A percentile compares a stretch with the other conserved stretches of the same genome.
Evolutionary conservation across 805 yeast species (phyloP).

Genomic region (Hanseniaspora vineae): DNA sequence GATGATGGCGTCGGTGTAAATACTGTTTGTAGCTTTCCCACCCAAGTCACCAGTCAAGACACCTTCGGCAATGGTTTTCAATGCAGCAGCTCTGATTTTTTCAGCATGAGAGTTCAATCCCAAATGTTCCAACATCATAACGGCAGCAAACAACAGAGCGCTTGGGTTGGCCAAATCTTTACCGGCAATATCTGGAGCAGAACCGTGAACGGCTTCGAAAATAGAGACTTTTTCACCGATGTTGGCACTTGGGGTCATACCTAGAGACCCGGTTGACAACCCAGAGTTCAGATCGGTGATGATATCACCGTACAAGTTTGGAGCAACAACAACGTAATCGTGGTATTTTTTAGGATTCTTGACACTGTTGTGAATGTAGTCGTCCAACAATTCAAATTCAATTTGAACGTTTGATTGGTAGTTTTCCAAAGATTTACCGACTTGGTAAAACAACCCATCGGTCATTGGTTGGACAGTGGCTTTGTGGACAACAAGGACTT

Average conservation of each 20-base stretch:
- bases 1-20: conserved; percentile 88
- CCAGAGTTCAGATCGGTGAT: conserved; percentile 97
- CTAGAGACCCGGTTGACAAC: conserved; percentile 88
- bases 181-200: conserved; percentile 99
- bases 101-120: conserved; percentile 70
- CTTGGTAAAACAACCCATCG: conserved; percentile 90
- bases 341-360: conserved; percentile 77
- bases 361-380: conserved; percentile 84
- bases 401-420: conserved; percentile 86
- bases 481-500: conserved; percentile 92
- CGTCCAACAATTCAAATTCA: conserved; percentile 82
- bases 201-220: conserved; percentile 99
- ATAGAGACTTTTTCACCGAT: conserved; percentile 97
- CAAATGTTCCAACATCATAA: conserved; percentile 99
- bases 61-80: conserved; percentile 84
- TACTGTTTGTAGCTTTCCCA: conserved; percentile 80
- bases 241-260: conserved; percentile 98
- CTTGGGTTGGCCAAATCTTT: conserved; percentile 99
- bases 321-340: conserved; percentile 90
- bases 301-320: conserved; percentile 98
- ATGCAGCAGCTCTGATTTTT: conserved; percentile 77
- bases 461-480: conserved; percentile 97
- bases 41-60: conserved; percentile 94
- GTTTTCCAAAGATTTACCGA: conserved; percentile 79
- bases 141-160: conserved; percentile 86